These are phyloP conservation scores for Stropharia rugosoannulata DNA, from an alignment of 768 basidiomycete genomes.

Conservation along the genomic window DNA sequence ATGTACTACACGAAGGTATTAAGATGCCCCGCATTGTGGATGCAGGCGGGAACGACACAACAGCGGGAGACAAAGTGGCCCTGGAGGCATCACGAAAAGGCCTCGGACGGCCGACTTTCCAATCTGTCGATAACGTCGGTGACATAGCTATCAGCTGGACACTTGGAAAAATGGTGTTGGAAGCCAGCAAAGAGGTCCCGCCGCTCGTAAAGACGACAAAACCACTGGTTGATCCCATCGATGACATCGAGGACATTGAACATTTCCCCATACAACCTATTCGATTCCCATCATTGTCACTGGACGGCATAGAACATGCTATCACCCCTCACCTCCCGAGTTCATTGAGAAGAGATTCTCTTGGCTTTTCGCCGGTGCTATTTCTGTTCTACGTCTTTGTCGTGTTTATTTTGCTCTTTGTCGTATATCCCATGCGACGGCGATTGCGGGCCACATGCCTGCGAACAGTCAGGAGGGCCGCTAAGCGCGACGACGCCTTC, in stretches of 20 bases:
- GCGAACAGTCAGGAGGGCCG: slow-evolving; percentile 38
- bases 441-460: slow-evolving; percentile 46
- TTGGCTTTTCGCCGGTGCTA: slow-evolving; percentile 73
- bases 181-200: slow-evolving; percentile 87
- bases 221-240: slow-evolving; percentile 74
- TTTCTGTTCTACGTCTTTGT: slow-evolving; percentile 54
- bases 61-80: slow-evolving; percentile 67
- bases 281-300: slow-evolving; percentile 57
- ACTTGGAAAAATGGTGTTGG: slow-evolving; percentile 97
- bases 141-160: slow-evolving; percentile 98
- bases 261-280: slow-evolving; percentile 61
- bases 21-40: slow-evolving; percentile 92
- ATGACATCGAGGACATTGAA: slow-evolving; percentile 54
- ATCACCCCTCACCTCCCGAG: slow-evolving; percentile 68
- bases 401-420: slow-evolving; percentile 38
- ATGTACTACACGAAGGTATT: slow-evolving; percentile 94
- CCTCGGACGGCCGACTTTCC: slow-evolving; percentile 81
- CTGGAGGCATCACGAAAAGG: slow-evolving; percentile 81
- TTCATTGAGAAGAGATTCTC: slow-evolving; percentile 57
- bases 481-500: slow-evolving; percentile 32
- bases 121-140: slow-evolving; percentile 88
- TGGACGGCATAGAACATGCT: slow-evolving; percentile 61
- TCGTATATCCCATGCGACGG: slow-evolving; percentile 59
- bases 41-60: slow-evolving; percentile 73
- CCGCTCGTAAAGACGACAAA: slow-evolving; percentile 38